Base-by-base conservation (phyloP, 768 basidiomycete genomes). In the Gymnopilus dilepis region DNA sequence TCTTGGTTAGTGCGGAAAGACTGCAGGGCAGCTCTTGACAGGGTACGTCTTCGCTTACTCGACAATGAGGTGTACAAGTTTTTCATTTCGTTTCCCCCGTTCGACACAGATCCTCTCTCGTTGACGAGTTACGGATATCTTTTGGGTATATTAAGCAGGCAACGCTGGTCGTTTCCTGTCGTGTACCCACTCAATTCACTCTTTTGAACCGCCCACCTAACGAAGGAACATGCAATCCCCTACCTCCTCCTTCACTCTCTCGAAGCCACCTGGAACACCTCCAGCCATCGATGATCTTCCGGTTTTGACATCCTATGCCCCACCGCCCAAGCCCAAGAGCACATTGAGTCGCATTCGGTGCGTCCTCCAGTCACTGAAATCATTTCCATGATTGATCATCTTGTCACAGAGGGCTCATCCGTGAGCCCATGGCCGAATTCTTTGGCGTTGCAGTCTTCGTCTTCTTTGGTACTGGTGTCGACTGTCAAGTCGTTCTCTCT, bases 381-480 rank as follows among this genome's bases (percentile, higher is more conserved):
- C 5, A 22, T 38, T 22, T 6, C 6, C 24, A 42, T 41, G 37
- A 22, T 41, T 58, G 34, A 63, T 12, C 30, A 7, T 38, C 11
- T 12, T 17, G n/a, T 22, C 17, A 19, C 50, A 72, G 71, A 12
- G 51, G 61, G 43, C 64, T 67, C 47, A 70, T 88, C 43, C 80
- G 84, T 60, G 86, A 90, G 69, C 82, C 86, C n/a, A 80, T 80
- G 47, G 89, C 86, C 19, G 88, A 90, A 71, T 87, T 89, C 66
- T 68, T 87, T 38, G 88, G 88, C 30, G 79, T 81, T 17, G 82
- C 83, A 64, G 74, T 89, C 34, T 78, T 90, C 19, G 74, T 87
- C 55, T 79, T 86, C 58, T 82, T 89, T 60, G 88, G 88, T 22
- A 77, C 78, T 37, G 87, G 86, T 37, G 81, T 81, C 37, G 77